These are phyloP conservation scores for Plantago coronopus DNA, from an alignment of 305 asterid genomes.

Conservation along the genomic window DNA sequence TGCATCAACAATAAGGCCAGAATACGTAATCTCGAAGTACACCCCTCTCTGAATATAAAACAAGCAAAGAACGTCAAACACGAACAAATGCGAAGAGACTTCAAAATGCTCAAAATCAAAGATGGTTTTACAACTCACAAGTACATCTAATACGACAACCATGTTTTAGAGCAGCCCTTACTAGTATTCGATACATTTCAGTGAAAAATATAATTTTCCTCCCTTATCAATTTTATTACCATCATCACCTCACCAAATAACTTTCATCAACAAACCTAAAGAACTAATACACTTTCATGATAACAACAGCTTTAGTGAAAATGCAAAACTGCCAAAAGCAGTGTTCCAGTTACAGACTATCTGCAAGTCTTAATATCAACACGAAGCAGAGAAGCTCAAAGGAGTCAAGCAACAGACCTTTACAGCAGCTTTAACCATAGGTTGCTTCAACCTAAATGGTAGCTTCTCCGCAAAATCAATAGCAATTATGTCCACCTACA, in stretches of 20 bases:
- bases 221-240: no score
- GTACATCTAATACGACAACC: no score
- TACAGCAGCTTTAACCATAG: constrained; percentile 70
- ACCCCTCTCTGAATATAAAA: constrained; percentile 71
- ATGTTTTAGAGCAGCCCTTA: no score
- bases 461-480: constrained; percentile 70
- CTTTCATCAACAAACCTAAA: no score
- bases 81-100: background rate
- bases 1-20: constrained; percentile 61
- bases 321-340: no score
- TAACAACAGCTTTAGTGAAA: no score
- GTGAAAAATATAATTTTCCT: no score
- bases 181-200: no score
- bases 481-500: constrained; percentile 69
- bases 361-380: background rate
- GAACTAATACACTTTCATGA: no score
- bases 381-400: background rate
- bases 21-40: constrained; percentile 79
- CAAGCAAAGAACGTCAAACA: constrained; percentile 1
- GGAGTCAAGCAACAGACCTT: constrained; percentile 40
- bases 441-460: constrained; percentile 77
- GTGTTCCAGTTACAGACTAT: background rate
- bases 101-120: constrained; percentile 3
- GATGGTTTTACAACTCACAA: background rate
- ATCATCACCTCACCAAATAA: no score